phyloP scores from a whole-genome alignment of 306 rosid genomes.

The Aeschynomene evenia region DNA sequence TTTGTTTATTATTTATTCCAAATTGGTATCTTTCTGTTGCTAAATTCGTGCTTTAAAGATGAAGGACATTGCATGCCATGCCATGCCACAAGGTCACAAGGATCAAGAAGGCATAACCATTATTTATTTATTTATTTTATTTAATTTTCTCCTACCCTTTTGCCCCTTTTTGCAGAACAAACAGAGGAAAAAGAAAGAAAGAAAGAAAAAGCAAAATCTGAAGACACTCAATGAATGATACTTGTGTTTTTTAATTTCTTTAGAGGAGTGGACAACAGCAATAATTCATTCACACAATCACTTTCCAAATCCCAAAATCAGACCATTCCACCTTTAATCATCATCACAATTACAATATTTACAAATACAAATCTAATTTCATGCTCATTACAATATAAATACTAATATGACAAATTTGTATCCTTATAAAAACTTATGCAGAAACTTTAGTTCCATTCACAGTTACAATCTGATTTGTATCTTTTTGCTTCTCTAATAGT shows the following conservation, averaged over 20 bases:
- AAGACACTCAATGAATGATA: constrained; percentile 40
- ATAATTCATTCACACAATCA: constrained; percentile 62
- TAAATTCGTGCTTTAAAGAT: constrained; percentile 2
- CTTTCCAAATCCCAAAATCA: constrained; percentile 18
- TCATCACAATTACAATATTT: no score
- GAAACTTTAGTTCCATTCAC: no score
- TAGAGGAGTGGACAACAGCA: constrained; percentile 50
- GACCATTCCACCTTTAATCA: constrained; percentile 55
- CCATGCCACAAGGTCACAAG: not conserved
- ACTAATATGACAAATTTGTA: no score
- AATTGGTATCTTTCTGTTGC: not conserved
- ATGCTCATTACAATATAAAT: no score
- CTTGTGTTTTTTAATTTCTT: constrained; percentile 30
- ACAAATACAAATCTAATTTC: no score
- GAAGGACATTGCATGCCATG: not conserved
- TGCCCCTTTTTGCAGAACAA: constrained; percentile 15
- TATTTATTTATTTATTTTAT: no score
- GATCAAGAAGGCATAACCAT: constrained; percentile 36
- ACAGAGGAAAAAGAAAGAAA: constrained; percentile 43
- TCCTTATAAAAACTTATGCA: no score
- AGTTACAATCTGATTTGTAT: no score
- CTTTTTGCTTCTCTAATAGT: no score
- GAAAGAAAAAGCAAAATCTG: constrained; percentile 44
- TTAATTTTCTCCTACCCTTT: constrained; percentile 24
- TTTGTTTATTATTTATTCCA: not conserved